Base-by-base conservation (phyloP, 2,329 filamentous ascomycete species). In the Blastomyces gilchristii region DNA sequence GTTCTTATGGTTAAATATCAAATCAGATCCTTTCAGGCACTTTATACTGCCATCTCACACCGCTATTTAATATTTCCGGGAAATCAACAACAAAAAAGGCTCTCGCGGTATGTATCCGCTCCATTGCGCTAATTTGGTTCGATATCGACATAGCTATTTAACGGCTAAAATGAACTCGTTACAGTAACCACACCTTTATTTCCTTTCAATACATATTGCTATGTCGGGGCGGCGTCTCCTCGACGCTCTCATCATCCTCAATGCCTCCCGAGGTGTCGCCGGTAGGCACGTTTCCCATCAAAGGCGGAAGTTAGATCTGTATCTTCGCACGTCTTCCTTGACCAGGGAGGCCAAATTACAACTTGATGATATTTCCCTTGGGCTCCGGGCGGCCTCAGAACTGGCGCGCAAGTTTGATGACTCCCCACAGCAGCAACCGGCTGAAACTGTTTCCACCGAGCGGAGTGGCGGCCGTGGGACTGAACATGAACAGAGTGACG, bases 221-320 rank as follows among this genome's bases (percentile, higher is more conserved):
- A 84, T 84, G 82, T 78, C 81, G 62, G 81, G 81, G 63, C 81
- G 83, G 82, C 77, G 87, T 83, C 77, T 84, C 81, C 71, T 91
- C 72, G 89, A 92, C 77, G 79, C 88, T 69, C 85, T 86, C 68
- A 84, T 86, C 65, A 80, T 92, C 67, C 80, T 88, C 74, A 85
- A 82, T 78, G 88, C 85, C 72, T 87, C 88, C 60, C 83, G 86
- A 64, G 83, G 83, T 43, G 82, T 92, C 65, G 87, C 87, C 70
- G 80, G 75, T 75, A 83, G 85, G 72, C 85, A 87, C 71, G 73
- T 85, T 63, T 77, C 76, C 52, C 79, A 87, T 58, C 84, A 85
- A 28, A 78, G 80, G 62, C 80, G 81, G 62, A 85, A 89, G 72
- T 77, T 87, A 68, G 83, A 87, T 71, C 74, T 84, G 58, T 88